Percentiles rank a stretch among this genome's conserved stretches.
Evolutionary conservation across 164 flowering plant genomes (phyloP).

Genomic region (Houttuynia cordata): DNA sequence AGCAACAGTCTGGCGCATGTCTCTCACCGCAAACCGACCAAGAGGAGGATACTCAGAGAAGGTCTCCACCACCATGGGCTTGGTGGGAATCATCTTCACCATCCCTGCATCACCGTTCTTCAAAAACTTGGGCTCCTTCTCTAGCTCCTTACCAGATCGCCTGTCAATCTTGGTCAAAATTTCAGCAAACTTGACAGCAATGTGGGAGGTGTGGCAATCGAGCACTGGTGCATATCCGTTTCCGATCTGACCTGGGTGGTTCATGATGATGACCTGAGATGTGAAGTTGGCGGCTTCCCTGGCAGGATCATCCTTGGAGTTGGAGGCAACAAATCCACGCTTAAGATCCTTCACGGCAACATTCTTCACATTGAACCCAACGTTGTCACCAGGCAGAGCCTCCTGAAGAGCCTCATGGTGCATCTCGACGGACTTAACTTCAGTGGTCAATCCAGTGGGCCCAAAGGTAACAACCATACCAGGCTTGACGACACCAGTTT

Average conservation of each 20-base stretch:
- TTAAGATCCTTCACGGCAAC: too few relatives aligned
- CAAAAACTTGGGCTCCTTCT: too few relatives aligned
- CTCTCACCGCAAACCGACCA: constrained; percentile 65
- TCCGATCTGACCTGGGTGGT: constrained; percentile 15
- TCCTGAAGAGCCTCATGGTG: constrained; percentile 52
- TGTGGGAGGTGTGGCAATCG: constrained; percentile 64
- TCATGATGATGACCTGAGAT: too few relatives aligned
- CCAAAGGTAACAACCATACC: constrained; percentile 65
- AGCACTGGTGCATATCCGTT: constrained; percentile 29
- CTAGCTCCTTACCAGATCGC: constrained; percentile 23
- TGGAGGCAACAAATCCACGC: too few relatives aligned
- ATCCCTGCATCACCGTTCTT: constrained; percentile 48
- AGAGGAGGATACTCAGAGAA: constrained; percentile 59
- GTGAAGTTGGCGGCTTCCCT: too few relatives aligned
- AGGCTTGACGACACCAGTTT: constrained; percentile 49
- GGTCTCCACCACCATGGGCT: constrained; percentile 72
- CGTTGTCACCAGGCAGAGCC: constrained; percentile 15
- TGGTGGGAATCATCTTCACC: constrained; percentile 64
- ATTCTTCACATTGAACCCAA: too few relatives aligned
- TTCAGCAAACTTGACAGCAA: constrained; percentile 53
- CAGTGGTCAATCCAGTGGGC: constrained; percentile 57
- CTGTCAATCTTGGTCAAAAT: constrained; percentile 41
- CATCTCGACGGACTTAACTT: constrained; percentile 68
- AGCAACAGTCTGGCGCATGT: constrained; percentile 30
- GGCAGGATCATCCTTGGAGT: too few relatives aligned